Base-by-base conservation (phyloP, 2,329 filamentous ascomycete genomes). In the Penicillium sp. region DNA sequence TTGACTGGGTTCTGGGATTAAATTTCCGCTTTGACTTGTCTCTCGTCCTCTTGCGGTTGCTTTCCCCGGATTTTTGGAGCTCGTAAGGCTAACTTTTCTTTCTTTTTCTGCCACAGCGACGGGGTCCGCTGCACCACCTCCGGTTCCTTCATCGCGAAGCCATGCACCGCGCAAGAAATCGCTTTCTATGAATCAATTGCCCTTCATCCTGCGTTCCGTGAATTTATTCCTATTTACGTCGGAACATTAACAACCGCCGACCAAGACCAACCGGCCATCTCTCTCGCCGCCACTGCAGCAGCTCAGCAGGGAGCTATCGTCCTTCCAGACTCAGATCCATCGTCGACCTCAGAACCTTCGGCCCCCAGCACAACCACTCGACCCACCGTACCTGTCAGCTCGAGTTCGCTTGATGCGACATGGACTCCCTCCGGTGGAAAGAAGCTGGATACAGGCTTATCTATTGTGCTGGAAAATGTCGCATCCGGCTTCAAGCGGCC, bases 111-210 rank as follows among this genome's bases (percentile, higher is more conserved):
- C 31, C 17, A 17, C 35, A 97, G 93, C 80, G 93, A 96, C 69
- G 95, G 95, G 67, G 94, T 96, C 51, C 86, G 96, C 70, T 93
- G 90, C 74, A 92, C 96, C 73, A 83, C 86, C 59, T 88, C 91
- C 57, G 95, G 95, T 74, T 87, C 90, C 66, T 83, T 98, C 38
- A 91, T 99, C 75, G 92, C 97, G 74, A 99, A 99, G 79, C 95
- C 95, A 19, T 98, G 94, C 77, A 96, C 91, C 0, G 81, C 88
- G 65, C 84, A 88, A 66, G 95, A 99, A 80, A 88, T 98, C 70
- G 85, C 88, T 49, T 99, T 99, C 78, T 99, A 99, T 83, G 87
- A 97, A 75, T 86, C 88, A 45, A 89, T 88, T 30, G 78, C 85
- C 38, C 79, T 84, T 23, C 90, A 96, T 73, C 86, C 88, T 31